Base-by-base conservation (phyloP, 768 basidiomycete species). In the Austroboletus eburneus region DNA sequence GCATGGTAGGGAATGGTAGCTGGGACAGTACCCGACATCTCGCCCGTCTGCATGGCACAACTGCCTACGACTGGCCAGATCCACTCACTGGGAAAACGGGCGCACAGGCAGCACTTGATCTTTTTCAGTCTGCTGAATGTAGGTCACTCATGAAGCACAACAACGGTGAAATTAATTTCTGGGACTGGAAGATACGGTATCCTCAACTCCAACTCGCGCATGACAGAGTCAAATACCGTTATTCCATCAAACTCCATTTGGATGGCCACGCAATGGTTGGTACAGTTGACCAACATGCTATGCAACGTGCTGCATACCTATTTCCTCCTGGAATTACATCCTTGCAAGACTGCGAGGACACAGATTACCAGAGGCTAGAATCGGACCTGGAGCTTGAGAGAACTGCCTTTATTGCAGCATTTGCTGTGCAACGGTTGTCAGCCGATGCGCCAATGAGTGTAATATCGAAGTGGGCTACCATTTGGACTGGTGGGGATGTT, bases 111-210 rank as follows among this genome's bases (percentile, higher is more conserved):
- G 72, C 75, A 1, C 55, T 75, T 17, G 46, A 50, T 35, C 61
- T 68, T 74, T 10, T 32, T 14, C 30, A 32, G 5, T 32, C 30
- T 4, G 30, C 30, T 10, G 30, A 13, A 32, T 67, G 57, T 29
- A 59, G 55, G 27, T 74, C 76, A 2, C 74, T 74, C 45, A 65
- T 70, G 59, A 51, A 46, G 24, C 57, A 71, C 12, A 52, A 52
- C 38, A 32, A 4, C 9, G 30, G 12, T 7, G 14, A 4, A 9
- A 13, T 10, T 13, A 32, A 32, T 4, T 13, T 13, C 12, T 32
- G 30, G 30, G 30, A 32, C 30, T 32, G 30, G 30, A 9, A 14
- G 30, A 22, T 48, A 41, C 3, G n/a, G 9, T 8, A 25, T 30
- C 45, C 45, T 36, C 39, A 41, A 21, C 18, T 47, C 13, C 9